Evolutionary conservation across 2,329 filamentous ascomycete species (phyloP), one percentile per base, ranked within the genome.

Genomic region (Botrytis byssoidea): DNA sequence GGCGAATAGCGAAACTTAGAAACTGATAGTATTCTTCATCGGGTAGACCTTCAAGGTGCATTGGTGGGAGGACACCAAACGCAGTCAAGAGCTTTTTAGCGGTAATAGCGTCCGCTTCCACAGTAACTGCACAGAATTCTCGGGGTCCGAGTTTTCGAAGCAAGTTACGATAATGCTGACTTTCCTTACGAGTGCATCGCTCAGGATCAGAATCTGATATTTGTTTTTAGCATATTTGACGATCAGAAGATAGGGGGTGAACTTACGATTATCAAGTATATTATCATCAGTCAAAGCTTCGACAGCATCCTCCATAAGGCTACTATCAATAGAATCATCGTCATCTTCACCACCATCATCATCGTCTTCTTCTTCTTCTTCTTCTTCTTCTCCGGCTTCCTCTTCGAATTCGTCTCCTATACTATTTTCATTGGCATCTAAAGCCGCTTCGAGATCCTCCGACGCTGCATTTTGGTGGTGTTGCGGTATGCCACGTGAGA

Each of bases 41-140:
- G n/a, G 87, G 85, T 51, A 86, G 84, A 57, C 90, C 91, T 48
- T 94, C 90, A 22, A 97, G 88, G 80, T 94, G 94, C 55, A 85
- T 82, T 3, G 93, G 93, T 61, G 93, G 89, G 57, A 88, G 86
- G 78, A 97, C 89, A 74, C 91, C 91, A 85, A 98, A 98, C 22
- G 94, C 95, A 14, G 93, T 94, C 80, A 95, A 90, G 44, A 98
- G 86, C 83, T 93, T 95, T 83, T 92, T 94, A 72, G 92, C 92
- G 32, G 91, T 91, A 81, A 96, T 90, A 70, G 86, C 86, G 46
- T 90, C 90, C 71, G 87, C 86, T 76, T 90, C 89, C 69, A 97
- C 86, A 46, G 92, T 94, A 77, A 90, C 87, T 78, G 89, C 85
- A 80, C 93, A 90, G 82, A 98, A 97, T 75, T 91, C 87, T 75